These are phyloP conservation scores for Amanita muscaria DNA, from an alignment of 768 basidiomycete species.

Conservation along the genomic window DNA sequence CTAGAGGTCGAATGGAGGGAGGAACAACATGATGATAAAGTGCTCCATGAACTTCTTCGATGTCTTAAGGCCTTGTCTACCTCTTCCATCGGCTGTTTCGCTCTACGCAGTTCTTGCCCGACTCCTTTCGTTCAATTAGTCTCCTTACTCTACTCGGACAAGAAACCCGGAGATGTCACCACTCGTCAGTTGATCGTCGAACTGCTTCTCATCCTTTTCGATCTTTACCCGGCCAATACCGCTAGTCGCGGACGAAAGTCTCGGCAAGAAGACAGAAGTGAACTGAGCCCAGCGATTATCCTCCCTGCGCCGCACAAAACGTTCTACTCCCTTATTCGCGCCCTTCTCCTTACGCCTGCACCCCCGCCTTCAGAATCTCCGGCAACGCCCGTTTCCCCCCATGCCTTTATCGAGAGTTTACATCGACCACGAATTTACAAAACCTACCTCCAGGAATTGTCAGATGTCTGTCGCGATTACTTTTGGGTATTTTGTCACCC, in stretches of 20 bases:
- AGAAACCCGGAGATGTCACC: conserved; percentile 92
- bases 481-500: conserved; percentile 98
- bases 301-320: conserved; percentile 69
- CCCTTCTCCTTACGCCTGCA: conserved; percentile 51
- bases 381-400: conserved; percentile 36
- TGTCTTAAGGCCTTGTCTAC: conserved; percentile 94
- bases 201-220: conserved; percentile 78
- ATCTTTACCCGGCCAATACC: conserved; percentile 71
- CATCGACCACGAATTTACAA: conserved; percentile 29
- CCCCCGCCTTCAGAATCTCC: conserved; percentile 27
- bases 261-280: conserved; percentile 43
- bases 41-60: conserved; percentile 83
- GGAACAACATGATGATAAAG: conserved; percentile 95
- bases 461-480: conserved; percentile 87
- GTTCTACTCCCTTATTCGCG: conserved; percentile 65
- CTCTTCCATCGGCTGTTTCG: conserved; percentile 80
- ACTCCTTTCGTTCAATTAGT: conserved; percentile 83
- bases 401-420: conserved; percentile 63
- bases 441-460: conserved; percentile 30
- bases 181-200: conserved; percentile 89
- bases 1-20: conserved; percentile 99
- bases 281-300: conserved; percentile 39
- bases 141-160: conserved; percentile 87
- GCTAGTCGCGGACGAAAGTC: conserved; percentile 26
- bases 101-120: conserved; percentile 83